These are phyloP conservation scores for Panicum virgatum DNA, from an alignment of 202 grass and related monocot genomes.

Conservation along the genomic window DNA sequence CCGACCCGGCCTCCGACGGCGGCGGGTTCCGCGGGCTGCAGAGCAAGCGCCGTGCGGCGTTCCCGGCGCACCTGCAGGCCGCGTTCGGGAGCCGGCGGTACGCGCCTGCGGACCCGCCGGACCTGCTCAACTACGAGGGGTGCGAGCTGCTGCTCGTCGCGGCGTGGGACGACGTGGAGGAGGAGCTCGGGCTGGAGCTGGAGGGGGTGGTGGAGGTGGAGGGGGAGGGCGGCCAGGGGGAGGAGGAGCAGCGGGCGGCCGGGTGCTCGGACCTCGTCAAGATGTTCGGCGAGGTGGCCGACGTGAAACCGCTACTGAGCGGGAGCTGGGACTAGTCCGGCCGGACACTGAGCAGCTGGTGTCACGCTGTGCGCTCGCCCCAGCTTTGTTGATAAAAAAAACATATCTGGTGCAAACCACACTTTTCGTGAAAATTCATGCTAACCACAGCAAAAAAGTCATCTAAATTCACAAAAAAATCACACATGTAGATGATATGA, in stretches of 20 bases:
- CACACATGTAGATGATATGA: no score
- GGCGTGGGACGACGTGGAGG: slow-evolving; percentile 74
- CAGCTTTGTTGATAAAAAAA: not conserved
- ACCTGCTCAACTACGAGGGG: slow-evolving; percentile 87
- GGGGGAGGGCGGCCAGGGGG: not conserved
- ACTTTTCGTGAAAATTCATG: no score
- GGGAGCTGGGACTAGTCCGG: slow-evolving; percentile 41
- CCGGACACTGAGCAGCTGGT: not conserved
- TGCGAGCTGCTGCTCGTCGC: slow-evolving; percentile 85
- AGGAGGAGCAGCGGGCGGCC: not conserved
- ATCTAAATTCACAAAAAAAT: no score
- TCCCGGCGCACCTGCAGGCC: slow-evolving; percentile 68
- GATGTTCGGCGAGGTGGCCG: slow-evolving; percentile 47
- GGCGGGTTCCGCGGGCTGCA: slow-evolving; percentile 60
- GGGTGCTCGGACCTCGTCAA: slow-evolving; percentile 50
- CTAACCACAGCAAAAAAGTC: no score
- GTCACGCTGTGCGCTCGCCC: not conserved
- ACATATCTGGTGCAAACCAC: no score
- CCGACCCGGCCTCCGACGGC: slow-evolving; percentile 26
- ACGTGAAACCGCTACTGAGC: slow-evolving; percentile 52
- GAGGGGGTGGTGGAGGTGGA: slow-evolving; percentile 35
- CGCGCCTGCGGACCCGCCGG: slow-evolving; percentile 71
- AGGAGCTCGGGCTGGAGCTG: slow-evolving; percentile 76
- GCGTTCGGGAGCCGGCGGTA: slow-evolving; percentile 53
- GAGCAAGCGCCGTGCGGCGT: slow-evolving; percentile 69